These are phyloP conservation scores for Coemansia sp. DNA, from an alignment of 192 early-diverging fungal species.

Conservation along the genomic window DNA sequence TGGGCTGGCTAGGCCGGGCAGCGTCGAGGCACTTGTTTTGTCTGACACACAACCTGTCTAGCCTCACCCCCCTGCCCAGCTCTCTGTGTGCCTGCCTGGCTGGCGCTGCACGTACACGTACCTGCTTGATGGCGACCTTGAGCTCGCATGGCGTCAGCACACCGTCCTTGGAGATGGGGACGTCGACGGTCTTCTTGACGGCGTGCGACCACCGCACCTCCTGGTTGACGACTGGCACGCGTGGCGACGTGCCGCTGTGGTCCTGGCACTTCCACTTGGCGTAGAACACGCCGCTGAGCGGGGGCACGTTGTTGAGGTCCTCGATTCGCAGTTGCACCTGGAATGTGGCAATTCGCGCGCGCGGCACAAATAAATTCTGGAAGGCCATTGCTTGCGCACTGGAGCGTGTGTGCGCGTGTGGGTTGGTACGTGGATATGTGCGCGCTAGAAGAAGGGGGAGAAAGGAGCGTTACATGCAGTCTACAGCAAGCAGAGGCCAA, in stretches of 20 bases:
- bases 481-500: neutral
- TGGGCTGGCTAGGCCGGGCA: neutral
- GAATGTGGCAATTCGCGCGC: constrained; percentile 67
- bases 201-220: constrained; percentile 65
- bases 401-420: neutral
- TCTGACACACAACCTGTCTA: neutral
- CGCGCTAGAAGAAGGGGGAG: neutral
- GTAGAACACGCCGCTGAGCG: constrained; percentile 75
- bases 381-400: constrained; percentile 35
- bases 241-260: constrained; percentile 36
- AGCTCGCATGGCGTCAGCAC: constrained; percentile 73
- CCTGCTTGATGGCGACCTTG: constrained; percentile 66
- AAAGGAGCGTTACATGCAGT: neutral
- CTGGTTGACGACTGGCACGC: constrained; percentile 47
- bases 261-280: constrained; percentile 68
- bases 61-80: neutral
- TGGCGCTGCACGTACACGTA: constrained; percentile 16
- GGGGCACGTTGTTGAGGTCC: constrained; percentile 79
- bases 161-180: constrained; percentile 74
- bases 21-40: neutral
- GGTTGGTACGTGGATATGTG: neutral
- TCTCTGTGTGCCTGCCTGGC: neutral
- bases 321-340: constrained; percentile 60
- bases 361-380: constrained; percentile 67
- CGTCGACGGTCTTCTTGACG: constrained; percentile 53